These are phyloP conservation scores for Gamsiella multidivaricata DNA, from an alignment of 192 early-diverging fungal genomes.

Conservation along the genomic window DNA sequence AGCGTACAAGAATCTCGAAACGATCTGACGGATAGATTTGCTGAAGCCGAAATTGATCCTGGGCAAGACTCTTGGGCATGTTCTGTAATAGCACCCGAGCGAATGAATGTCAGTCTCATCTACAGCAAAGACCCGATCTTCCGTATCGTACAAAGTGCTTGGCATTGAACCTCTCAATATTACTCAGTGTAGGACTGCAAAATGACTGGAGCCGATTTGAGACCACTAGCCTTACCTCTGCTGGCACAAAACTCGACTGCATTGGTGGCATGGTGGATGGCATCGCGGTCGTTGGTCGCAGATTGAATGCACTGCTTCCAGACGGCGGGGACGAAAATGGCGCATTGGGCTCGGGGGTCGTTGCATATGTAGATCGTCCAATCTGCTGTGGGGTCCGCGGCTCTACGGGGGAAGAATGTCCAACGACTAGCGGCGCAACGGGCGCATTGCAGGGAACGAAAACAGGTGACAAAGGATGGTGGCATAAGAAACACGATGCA, in stretches of 20 bases:
- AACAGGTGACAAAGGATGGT: not conserved
- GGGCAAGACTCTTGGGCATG: constrained; percentile 56
- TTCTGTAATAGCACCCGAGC: not conserved
- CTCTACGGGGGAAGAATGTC: not conserved
- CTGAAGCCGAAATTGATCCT: constrained; percentile 31
- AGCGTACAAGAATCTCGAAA: constrained; percentile 59
- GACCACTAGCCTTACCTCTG: too few species aligned
- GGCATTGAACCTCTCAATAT: too few species aligned
- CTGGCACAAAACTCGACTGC: constrained; percentile 15
- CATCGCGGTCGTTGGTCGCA: not conserved
- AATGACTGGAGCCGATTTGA: too few species aligned
- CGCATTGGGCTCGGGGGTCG: constrained; percentile 10
- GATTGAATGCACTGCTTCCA: not conserved
- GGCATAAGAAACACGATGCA: not conserved
- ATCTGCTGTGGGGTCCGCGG: constrained; percentile 10
- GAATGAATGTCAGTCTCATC: not conserved
- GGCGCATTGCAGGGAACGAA: too few species aligned
- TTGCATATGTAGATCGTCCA: constrained; percentile 5
- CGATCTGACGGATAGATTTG: constrained; percentile 58
- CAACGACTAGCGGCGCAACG: not conserved
- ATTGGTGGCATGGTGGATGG: constrained; percentile 1
- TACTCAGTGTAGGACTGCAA: too few species aligned
- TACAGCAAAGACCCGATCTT: not conserved
- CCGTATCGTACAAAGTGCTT: not conserved
- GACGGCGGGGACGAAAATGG: constrained; percentile 4